phyloP scores from a whole-genome alignment of 2,329 filamentous ascomycete genomes.

The Lachnellula subtilissima region DNA sequence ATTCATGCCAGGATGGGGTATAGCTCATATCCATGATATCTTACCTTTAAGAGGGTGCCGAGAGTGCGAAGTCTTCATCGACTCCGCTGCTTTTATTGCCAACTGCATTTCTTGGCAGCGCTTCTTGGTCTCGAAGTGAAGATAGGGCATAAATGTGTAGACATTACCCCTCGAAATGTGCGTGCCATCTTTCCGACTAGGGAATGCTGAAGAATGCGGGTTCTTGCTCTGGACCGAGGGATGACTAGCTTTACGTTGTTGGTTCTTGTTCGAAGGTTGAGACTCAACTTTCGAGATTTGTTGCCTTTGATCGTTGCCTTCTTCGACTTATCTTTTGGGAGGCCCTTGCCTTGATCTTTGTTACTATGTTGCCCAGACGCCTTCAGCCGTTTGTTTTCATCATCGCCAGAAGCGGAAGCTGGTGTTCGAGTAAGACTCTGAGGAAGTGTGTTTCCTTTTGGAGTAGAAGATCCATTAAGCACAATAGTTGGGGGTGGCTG shows the following conservation, averaged over 20 bases:
- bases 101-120: conserved; percentile 24
- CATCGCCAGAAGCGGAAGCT: conserved; percentile 8
- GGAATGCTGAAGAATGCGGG: conserved; percentile 8
- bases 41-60: conserved; percentile 9
- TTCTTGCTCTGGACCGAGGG: conserved; percentile 3
- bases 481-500: conserved; percentile 19
- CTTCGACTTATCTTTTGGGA: conserved; percentile 20
- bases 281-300: conserved; percentile 18
- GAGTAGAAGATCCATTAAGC: conserved; percentile 16
- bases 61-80: conserved; percentile 7
- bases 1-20: no score
- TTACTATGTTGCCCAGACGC: conserved; percentile 2
- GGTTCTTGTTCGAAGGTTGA: conserved; percentile 16
- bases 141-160: conserved; percentile 25
- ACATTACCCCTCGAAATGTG: conserved; percentile 18
- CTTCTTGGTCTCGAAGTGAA: conserved; percentile 24
- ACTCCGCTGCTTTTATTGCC: conserved; percentile 24
- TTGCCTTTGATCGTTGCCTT: conserved; percentile 17
- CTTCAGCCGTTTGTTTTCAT: conserved; percentile 11
- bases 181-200: conserved; percentile 10
- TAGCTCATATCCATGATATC: no score
- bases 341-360: conserved; percentile 13
- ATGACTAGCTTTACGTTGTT: conserved; percentile 11
- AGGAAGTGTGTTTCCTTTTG: conserved; percentile 1
- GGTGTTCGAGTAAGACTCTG: conserved; percentile 11